Evolutionary conservation across 179 eudicot species (phyloP), one percentile per base, ranked within the genome.

Genomic region (Camellia oleifera): DNA sequence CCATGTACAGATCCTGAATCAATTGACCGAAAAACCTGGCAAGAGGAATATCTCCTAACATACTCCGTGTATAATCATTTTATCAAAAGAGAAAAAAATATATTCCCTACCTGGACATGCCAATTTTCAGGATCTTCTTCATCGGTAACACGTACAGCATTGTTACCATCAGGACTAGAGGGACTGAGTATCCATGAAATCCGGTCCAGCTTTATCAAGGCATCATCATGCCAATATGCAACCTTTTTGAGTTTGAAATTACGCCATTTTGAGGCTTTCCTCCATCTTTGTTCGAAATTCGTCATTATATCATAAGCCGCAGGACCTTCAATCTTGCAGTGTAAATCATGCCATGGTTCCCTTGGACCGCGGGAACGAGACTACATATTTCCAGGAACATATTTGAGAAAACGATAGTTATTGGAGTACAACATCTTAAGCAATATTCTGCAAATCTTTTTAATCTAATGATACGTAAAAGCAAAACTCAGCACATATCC

Each of bases 301-400:
- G 84, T 88, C 52, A 92, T 86, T 78, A 92, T 88, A 78, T 92
- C 97, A 67, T 91, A 92, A 56, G 97, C 94, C 53, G 97, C 97
- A n/a, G 97, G 97, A 58, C 97, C 97, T 63, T 92, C 97, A 42
- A 92, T 85, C 81, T 80, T 91, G 82, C 95, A 92, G 82, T 92
- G 97, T 74, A 91, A 78, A 88, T 92, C 97, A 79, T 92, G 97
- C 97, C 97, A 92, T n/a, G 97, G 97, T 80, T 92, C 84, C 82
- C 97, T 89, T 17, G 97, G 97, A 20, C 91, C 91, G 75, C 82
- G 79, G 48, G 86, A 58, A 70, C 82, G 83, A 85, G 88, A 68
- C 87, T 79, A 72, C 69, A 70, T 46, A 8, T 77, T 65, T 12
- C 66, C 69, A 12, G 66, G 72, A 40, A 45, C 12, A 61, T 67